Conservation (phyloP, 2,329 filamentous ascomycete genomes). For the Cladosporium sp. region DNA sequence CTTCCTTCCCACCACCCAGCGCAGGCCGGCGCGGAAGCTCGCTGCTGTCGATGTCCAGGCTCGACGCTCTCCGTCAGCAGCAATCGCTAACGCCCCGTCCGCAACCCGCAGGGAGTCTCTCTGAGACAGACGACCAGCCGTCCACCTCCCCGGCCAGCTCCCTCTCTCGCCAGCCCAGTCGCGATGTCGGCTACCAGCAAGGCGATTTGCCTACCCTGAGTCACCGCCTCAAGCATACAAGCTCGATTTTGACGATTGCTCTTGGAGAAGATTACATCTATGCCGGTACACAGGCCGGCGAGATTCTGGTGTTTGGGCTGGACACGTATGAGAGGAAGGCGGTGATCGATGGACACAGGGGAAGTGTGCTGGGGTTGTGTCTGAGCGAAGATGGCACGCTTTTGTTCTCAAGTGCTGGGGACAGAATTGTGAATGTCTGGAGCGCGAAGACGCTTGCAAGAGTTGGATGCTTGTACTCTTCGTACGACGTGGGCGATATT, state of each 20-base stretch:
- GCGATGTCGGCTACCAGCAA: constrained; percentile 29
- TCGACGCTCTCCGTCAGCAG: constrained; percentile 21
- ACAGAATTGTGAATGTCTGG: constrained; percentile 95
- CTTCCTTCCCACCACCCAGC: background rate
- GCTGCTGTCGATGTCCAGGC: constrained; percentile 20
- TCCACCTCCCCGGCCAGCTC: constrained; percentile 19
- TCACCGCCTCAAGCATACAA: constrained; percentile 75
- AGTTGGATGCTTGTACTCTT: constrained; percentile 87
- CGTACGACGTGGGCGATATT: constrained; percentile 91
- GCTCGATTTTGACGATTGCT: constrained; percentile 79
- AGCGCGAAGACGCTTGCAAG: constrained; percentile 73
- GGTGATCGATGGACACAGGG: constrained; percentile 84
- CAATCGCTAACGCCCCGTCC: constrained; percentile 21
- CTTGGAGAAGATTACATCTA: constrained; percentile 82
- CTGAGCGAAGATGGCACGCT: constrained; percentile 73
- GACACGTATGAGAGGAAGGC: constrained; percentile 80
- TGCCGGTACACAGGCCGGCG: constrained; percentile 88
- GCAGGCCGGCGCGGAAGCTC: background rate
- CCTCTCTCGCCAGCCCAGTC: constrained; percentile 30
- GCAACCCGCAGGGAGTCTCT: constrained; percentile 17
- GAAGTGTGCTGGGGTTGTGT: constrained; percentile 83
- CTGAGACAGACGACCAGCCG: constrained; percentile 20
- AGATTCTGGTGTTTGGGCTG: constrained; percentile 88
- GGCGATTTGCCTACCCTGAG: constrained; percentile 60
- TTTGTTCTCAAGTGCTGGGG: constrained; percentile 89